Evolutionary conservation across 441 rosid genomes (phyloP).

Genomic region (Populus hybrid): DNA sequence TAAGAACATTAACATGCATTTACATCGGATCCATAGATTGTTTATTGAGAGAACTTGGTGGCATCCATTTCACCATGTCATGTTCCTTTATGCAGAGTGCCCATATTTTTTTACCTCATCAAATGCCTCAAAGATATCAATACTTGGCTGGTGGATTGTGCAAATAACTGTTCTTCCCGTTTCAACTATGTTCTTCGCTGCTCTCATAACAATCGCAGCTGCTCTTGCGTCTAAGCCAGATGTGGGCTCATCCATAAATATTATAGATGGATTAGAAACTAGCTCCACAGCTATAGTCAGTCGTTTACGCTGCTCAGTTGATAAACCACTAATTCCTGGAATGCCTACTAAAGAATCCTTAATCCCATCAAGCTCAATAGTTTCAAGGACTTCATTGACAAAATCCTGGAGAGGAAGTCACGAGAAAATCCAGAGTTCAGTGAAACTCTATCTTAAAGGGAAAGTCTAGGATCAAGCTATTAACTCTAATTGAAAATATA

Average conservation of each 20-base stretch:
- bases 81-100: not conserved
- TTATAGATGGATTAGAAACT: not conserved
- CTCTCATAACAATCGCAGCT: constrained; percentile 12
- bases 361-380: constrained; percentile 1
- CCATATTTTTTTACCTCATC: not conserved
- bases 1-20: not conserved
- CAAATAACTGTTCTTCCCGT: constrained; percentile 12
- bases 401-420: not conserved
- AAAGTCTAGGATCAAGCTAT: not conserved
- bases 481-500: not conserved
- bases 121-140: constrained; percentile 13
- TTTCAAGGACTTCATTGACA: constrained; percentile 9
- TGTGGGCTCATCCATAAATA: constrained; percentile 16
- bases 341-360: constrained; percentile 13
- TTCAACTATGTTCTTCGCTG: no score
- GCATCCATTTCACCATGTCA: not conserved
- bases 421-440: not conserved
- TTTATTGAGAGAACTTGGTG: not conserved
- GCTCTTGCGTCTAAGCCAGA: constrained; percentile 12
- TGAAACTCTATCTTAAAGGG: not conserved
- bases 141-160: constrained; percentile 19
- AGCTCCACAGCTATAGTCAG: constrained; percentile 19
- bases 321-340: constrained; percentile 1
- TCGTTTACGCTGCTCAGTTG: constrained; percentile 13
- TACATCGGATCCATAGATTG: not conserved